Conservation (phyloP, 305 asterid genomes). For the Solanum hybrid region DNA sequence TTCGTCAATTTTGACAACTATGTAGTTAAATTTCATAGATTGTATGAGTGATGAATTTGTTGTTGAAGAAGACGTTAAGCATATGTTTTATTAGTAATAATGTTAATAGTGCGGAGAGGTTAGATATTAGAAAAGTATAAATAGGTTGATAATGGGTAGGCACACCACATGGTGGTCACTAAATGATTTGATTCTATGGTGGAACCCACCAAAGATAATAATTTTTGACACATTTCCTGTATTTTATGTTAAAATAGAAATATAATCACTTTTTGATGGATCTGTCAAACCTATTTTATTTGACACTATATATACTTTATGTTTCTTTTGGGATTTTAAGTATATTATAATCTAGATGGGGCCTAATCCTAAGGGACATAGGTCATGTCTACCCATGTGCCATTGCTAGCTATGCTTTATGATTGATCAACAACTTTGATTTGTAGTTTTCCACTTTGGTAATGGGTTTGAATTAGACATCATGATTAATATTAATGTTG, state of each 20-base stretch:
- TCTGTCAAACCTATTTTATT: slow-evolving; percentile 1
- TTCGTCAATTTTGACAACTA: not conserved
- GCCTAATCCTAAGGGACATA: not conserved
- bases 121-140: not conserved
- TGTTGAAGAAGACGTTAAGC: not conserved
- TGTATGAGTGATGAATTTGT: not conserved
- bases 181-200: not conserved
- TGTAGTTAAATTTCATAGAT: not conserved
- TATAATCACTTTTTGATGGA: slow-evolving; percentile 5
- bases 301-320: not conserved
- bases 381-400: slow-evolving; percentile 6
- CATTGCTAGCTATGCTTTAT: not conserved
- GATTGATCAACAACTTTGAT: slow-evolving; percentile 1
- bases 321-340: not conserved
- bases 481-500: not conserved
- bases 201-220: not conserved
- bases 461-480: slow-evolving; percentile 2
- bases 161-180: slow-evolving; percentile 5
- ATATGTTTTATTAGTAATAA: not conserved
- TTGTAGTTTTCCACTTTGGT: slow-evolving; percentile 4
- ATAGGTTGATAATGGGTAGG: not conserved
- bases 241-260: not conserved
- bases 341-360: not conserved
- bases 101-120: not conserved
- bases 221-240: not conserved